Evolutionary conservation across 106 monocot species (phyloP).

Genomic region (Dioscorea zingiberensis): DNA sequence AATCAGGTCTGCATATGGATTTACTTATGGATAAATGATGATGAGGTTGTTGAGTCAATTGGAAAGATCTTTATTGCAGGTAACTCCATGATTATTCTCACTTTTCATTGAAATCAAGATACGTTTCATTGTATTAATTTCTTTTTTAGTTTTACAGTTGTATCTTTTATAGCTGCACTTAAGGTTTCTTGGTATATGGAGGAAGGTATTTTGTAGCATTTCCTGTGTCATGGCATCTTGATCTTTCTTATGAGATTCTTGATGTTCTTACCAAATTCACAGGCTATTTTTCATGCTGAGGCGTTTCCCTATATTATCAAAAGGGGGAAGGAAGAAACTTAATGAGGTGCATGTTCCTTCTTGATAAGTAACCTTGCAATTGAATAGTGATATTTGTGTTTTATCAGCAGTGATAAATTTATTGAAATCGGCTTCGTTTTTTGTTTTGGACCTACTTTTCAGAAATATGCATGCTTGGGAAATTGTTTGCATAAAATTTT

Average conservation of each 20-base stretch:
- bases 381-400: too few species aligned
- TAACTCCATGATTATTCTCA: constrained; percentile 15
- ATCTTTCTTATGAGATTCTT: not conserved
- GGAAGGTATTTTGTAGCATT: constrained; percentile 39
- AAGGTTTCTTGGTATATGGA: constrained; percentile 70
- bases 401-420: too few species aligned
- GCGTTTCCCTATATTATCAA: constrained; percentile 74
- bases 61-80: constrained; percentile 70
- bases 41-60: constrained; percentile 29
- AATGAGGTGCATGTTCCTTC: constrained; percentile 36
- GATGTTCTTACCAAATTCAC: not conserved
- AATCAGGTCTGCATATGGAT: constrained; percentile 57
- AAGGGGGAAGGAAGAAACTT: constrained; percentile 69
- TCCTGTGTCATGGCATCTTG: not conserved
- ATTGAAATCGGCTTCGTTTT: too few species aligned
- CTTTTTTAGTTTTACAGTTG: constrained; percentile 29
- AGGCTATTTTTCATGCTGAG: constrained; percentile 70
- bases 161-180: constrained; percentile 53
- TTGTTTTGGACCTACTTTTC: too few species aligned
- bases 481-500: too few species aligned
- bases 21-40: constrained; percentile 58
- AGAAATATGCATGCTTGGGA: too few species aligned
- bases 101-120: not conserved
- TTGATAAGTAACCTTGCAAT: not conserved
- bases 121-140: not conserved